phyloP scores from a whole-genome alignment of 2,329 filamentous ascomycete genomes.

The Aspergillus tanneri region DNA sequence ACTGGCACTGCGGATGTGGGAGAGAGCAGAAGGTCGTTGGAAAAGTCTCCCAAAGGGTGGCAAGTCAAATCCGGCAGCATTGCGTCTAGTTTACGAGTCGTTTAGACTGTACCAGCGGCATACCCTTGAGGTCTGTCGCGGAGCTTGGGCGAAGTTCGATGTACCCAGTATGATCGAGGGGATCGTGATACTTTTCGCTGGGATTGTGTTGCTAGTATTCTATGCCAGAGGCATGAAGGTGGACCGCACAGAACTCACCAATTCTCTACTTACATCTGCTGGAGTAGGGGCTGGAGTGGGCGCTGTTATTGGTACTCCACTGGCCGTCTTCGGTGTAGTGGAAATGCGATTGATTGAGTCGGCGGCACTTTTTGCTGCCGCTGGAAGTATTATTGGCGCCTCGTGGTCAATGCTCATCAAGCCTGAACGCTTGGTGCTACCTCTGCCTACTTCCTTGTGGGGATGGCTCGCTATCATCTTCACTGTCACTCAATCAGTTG shows the following conservation, averaged over 20 bases:
- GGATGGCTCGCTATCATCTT: conserved; percentile 81
- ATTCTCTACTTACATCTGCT: conserved; percentile 53
- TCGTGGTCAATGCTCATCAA: conserved; percentile 40
- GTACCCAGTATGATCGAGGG: conserved; percentile 80
- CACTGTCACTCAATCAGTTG: conserved; percentile 81
- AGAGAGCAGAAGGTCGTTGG: conserved; percentile 56
- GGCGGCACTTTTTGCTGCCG: conserved; percentile 42
- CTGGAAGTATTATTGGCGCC: conserved; percentile 47
- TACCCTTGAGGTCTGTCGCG: conserved; percentile 76
- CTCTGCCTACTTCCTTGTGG: conserved; percentile 77
- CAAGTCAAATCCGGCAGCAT: conserved; percentile 37
- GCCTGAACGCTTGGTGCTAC: conserved; percentile 44
- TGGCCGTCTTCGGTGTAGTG: conserved; percentile 25
- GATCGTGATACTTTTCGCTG: conserved; percentile 66
- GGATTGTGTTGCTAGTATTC: conserved; percentile 67
- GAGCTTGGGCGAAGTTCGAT: conserved; percentile 90
- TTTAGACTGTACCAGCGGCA: conserved; percentile 74
- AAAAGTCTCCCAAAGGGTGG: conserved; percentile 44
- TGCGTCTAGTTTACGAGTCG: conserved; percentile 51
- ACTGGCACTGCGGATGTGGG: conserved; percentile 60
- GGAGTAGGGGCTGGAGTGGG: conserved; percentile 51
- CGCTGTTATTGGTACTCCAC: conserved; percentile 28
- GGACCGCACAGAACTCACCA: conserved; percentile 55
- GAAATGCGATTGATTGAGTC: conserved; percentile 34
- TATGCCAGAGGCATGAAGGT: conserved; percentile 64